Evolutionary conservation across 371 early-diverging fungal genomes (phyloP).

Genomic region (Syncephalis fuscata): DNA sequence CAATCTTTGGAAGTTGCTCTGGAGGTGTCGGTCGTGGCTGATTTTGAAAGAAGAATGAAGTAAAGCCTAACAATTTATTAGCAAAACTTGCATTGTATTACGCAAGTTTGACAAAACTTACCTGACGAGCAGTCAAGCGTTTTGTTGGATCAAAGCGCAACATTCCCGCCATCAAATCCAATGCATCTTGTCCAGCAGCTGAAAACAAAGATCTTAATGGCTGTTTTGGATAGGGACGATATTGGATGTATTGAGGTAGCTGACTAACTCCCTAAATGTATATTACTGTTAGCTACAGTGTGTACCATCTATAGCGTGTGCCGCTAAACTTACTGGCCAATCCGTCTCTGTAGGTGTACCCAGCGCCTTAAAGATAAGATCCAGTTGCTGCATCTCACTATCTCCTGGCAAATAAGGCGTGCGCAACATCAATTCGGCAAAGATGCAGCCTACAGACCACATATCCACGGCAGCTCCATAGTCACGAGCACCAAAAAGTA

Average conservation of each 20-base stretch:
- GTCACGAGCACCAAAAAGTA: constrained; percentile 82
- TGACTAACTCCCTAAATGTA: constrained; percentile 37
- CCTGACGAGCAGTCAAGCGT: constrained; percentile 73
- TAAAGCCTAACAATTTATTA: constrained; percentile 35
- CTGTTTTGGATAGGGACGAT: constrained; percentile 31
- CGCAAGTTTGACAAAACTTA: too few relatives aligned
- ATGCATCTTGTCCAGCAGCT: constrained; percentile 83
- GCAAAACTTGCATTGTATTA: too few relatives aligned
- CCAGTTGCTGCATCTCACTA: constrained; percentile 88
- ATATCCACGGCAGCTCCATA: constrained; percentile 92
- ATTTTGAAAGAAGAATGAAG: constrained; percentile 84
- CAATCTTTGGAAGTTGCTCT: constrained; percentile 55
- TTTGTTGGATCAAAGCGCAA: constrained; percentile 81
- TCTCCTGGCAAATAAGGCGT: constrained; percentile 92
- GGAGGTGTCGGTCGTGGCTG: constrained; percentile 75
- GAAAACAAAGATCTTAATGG: constrained; percentile 71
- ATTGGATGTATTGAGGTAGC: constrained; percentile 56
- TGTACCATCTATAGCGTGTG: not conserved
- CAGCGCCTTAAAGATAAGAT: constrained; percentile 84
- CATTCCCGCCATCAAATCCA: constrained; percentile 86
- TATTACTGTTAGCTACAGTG: not conserved
- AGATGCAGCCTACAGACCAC: constrained; percentile 98
- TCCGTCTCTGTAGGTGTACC: constrained; percentile 95
- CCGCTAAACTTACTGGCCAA: constrained; percentile 67
- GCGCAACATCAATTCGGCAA: constrained; percentile 96